Evolutionary conservation across 345 rosid genomes (phyloP).

Genomic region (Citrus cavaleriei): DNA sequence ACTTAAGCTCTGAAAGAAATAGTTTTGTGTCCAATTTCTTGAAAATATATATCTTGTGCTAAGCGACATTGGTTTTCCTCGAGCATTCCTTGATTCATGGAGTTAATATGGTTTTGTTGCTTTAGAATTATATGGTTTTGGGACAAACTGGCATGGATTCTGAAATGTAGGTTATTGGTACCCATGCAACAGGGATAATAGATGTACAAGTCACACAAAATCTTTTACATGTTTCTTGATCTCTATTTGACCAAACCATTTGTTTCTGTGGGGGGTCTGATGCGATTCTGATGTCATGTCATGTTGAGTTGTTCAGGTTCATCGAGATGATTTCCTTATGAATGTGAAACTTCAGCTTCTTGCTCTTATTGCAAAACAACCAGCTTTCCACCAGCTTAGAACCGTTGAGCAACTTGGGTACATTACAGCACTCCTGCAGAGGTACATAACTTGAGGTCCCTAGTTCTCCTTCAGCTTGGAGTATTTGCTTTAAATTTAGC

Average conservation of each 20-base stretch:
- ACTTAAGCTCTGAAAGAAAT: not conserved
- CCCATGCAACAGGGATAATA: not conserved
- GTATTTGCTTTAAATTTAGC: slow-evolving; percentile 2
- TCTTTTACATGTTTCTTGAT: not conserved
- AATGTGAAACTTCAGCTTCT: slow-evolving; percentile 86
- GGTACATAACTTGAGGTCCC: slow-evolving; percentile 34
- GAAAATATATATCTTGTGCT: not conserved
- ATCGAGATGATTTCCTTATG: slow-evolving; percentile 70
- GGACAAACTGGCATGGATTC: not conserved
- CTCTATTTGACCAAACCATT: not conserved
- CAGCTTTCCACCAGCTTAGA: slow-evolving; percentile 96
- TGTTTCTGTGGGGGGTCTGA: not conserved
- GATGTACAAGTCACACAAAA: not conserved
- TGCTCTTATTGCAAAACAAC: slow-evolving; percentile 76
- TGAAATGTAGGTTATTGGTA: not conserved
- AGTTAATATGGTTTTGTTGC: not conserved
- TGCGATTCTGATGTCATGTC: slow-evolving; percentile 11
- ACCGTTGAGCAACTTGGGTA: slow-evolving; percentile 96
- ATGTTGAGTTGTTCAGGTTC: slow-evolving; percentile 45
- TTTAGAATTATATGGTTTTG: not conserved
- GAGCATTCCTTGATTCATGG: not conserved
- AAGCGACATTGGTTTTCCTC: not conserved
- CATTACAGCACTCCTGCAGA: slow-evolving; percentile 65
- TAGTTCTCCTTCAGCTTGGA: not conserved
- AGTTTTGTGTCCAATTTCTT: too few species aligned